A percentile compares a stretch with the other conserved stretches of the same genome.
Conservation (phyloP, 2,329 filamentous ascomycete species). For the Calonectria multiphialidica region DNA sequence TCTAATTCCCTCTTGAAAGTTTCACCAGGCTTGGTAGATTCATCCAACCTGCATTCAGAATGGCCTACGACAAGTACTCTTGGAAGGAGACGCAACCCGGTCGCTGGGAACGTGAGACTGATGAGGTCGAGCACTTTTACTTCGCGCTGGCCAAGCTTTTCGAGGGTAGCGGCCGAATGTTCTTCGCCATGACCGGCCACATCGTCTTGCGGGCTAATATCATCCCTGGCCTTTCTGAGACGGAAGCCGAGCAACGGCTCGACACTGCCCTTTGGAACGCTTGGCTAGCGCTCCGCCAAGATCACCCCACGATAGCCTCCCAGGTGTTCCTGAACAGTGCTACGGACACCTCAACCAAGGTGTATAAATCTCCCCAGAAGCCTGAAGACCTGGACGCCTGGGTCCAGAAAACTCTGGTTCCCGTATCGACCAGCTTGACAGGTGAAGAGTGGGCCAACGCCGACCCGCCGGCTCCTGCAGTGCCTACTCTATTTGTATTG, state of each 20-base stretch:
- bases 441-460: conserved; percentile 10
- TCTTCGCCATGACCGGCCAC: conserved; percentile 12
- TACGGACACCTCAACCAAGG: background rate
- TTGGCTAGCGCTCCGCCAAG: background rate
- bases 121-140: conserved; percentile 9
- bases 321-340: background rate
- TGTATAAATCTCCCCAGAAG: background rate
- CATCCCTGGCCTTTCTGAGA: background rate
- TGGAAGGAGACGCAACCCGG: background rate
- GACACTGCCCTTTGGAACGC: background rate
- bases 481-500: conserved; percentile 7
- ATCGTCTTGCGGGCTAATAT: background rate
- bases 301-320: background rate
- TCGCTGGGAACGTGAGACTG: background rate
- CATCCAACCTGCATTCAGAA: background rate
- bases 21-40: no score
- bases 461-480: background rate
- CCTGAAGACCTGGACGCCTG: background rate
- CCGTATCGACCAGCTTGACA: background rate
- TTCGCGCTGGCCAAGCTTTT: background rate
- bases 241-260: background rate
- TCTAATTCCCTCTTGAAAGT: no score
- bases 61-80: background rate
- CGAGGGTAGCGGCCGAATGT: conserved; percentile 5
- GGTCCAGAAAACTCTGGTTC: background rate